phyloP scores from a whole-genome alignment of 352 stramenopile genomes.

The Pythium oligandrum region DNA sequence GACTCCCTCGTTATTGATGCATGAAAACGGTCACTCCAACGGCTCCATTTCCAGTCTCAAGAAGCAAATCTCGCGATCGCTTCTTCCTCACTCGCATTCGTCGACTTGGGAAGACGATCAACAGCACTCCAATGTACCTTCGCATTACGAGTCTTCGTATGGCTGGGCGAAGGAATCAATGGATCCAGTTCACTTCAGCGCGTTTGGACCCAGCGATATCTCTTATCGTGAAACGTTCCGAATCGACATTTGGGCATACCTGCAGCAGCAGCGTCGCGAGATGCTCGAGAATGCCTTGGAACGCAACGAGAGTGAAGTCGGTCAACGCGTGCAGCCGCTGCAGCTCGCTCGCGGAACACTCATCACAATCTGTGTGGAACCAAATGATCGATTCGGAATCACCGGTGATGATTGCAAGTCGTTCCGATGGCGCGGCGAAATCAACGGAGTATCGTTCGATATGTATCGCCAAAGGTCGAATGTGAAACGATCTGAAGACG shows the following conservation, averaged over 20 bases:
- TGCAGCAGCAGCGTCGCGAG: conserved; percentile 49
- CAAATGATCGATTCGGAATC: conserved; percentile 30
- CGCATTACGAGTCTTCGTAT: neutral
- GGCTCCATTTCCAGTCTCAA: conserved; percentile 13
- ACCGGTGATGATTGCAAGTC: conserved; percentile 49
- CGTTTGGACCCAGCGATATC: conserved; percentile 44
- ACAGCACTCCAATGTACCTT: too few relatives aligned
- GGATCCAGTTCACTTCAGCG: conserved; percentile 54
- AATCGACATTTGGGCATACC: conserved; percentile 67
- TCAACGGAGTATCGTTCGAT: conserved; percentile 59
- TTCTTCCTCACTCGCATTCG: conserved; percentile 16
- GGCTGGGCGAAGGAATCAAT: conserved; percentile 12
- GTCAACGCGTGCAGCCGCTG: conserved; percentile 42
- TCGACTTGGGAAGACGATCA: neutral
- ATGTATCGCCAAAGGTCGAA: conserved; percentile 26
- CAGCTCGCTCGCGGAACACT: conserved; percentile 50
- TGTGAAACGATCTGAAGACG: conserved; percentile 6
- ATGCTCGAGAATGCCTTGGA: conserved; percentile 63
- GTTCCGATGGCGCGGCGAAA: conserved; percentile 58
- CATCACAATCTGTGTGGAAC: conserved; percentile 57
- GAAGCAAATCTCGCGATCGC: conserved; percentile 37
- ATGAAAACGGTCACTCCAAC: conserved; percentile 17
- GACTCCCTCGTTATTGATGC: conserved; percentile 5
- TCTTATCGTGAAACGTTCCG: conserved; percentile 40
- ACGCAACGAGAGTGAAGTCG: conserved; percentile 42